Base-by-base conservation (phyloP, 169 alveolate species). In the Prorocentrum cordatum region DNA sequence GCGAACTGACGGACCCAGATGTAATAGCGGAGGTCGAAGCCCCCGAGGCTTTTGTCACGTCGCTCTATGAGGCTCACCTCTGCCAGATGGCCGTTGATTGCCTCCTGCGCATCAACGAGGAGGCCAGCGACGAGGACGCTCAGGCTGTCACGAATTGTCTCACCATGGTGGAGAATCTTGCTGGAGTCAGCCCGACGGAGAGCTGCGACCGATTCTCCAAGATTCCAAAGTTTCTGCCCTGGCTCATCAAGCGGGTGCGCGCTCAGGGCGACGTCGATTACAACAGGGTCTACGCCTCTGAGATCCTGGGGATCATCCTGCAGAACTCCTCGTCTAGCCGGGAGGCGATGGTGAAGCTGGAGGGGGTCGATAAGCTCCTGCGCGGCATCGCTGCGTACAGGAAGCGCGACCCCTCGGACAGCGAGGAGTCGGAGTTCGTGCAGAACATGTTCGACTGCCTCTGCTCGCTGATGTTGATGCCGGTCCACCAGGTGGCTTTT, bases 391-490 rank as follows among this genome's bases (percentile, higher is more conserved):
- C 96, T 0, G 93, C 91, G 9, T 94, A 92, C 71, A 92, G 96
- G 50, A 94, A 93, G 73, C 87, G 84, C 58, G 95, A 94, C 67
- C 96, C 96, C 1, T 95, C 93, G 29, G 89, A 93, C 50, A 79
- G 92, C 16, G 95, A 94, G 67, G 96, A 92, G 80, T 39, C 93
- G 45, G 96, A 94, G 83, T 73, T 93, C 42, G 95, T 93, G 32
- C 94, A 93, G 64, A 94, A 94, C 80, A 86, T 93, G 54, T 93
- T 94, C 89, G 95, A 93, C 85, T 91, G 94, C 67, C 94, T 94
- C 45, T 94, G 96, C 88, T 93, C 92, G 18, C 87, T 94, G 54
- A 93, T 94, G 94, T 83, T 94, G 38, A 72, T 90, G 95, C 92
- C 54, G 68, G 92, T 61, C 67, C 86, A 94, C 61, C 95, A 93